These are phyloP conservation scores for Rhodosporidiobolus sp. DNA, from an alignment of 768 basidiomycete species.

Conservation along the genomic window DNA sequence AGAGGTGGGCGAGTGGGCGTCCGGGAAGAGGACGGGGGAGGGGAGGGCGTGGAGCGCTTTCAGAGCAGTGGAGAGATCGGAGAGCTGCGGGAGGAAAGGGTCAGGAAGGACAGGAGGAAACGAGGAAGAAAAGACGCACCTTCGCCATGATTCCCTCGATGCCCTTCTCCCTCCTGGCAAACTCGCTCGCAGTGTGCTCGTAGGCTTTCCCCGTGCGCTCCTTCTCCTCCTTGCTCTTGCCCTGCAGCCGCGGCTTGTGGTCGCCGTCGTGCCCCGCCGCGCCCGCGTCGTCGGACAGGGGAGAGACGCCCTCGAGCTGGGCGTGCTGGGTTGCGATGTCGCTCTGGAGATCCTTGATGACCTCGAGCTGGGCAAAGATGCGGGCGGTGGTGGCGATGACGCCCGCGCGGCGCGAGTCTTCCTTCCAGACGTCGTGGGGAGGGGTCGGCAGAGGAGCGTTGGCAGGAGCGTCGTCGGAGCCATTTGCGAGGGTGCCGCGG, in stretches of 20 bases:
- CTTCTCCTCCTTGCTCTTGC: background rate
- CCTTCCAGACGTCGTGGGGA: background rate
- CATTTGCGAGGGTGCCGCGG: background rate
- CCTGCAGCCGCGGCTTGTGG: background rate
- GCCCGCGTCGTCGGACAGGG: background rate
- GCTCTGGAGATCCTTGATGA: background rate
- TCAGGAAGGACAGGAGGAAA: background rate
- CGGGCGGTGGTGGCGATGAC: background rate
- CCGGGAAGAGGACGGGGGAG: slow-evolving; percentile 24
- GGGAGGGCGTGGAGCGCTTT: slow-evolving; percentile 30
- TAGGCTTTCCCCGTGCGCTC: slow-evolving; percentile 14
- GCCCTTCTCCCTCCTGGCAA: slow-evolving; percentile 13
- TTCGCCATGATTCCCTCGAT: slow-evolving; percentile 25
- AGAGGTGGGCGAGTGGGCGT: background rate
- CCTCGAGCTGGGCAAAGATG: slow-evolving; percentile 4
- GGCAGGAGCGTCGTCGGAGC: background rate
- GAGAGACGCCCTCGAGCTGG: background rate
- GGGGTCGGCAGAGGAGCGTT: no score
- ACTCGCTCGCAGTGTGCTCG: slow-evolving; percentile 12
- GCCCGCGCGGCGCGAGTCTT: background rate
- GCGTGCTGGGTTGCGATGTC: background rate
- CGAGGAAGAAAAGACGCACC: background rate
- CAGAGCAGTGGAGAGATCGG: slow-evolving; percentile 21
- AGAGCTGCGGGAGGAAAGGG: slow-evolving; percentile 1
- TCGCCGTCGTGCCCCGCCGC: background rate